These are phyloP conservation scores for Citrus sp. DNA, from an alignment of 345 rosid species.

Conservation along the genomic window DNA sequence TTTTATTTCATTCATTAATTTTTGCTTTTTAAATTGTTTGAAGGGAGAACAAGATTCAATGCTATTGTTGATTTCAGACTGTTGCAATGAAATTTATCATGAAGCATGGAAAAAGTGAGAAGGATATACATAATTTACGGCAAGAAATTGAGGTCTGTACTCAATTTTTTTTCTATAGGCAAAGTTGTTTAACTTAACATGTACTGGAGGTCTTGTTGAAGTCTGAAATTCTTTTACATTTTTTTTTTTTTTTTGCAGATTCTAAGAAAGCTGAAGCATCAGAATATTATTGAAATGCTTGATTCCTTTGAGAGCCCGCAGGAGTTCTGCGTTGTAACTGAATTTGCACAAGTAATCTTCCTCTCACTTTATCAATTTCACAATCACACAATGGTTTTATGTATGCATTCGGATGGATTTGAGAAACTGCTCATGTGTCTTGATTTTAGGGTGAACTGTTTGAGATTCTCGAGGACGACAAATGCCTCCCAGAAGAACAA, in stretches of 20 bases:
- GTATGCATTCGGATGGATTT: background rate
- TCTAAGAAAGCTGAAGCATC: conserved; percentile 89
- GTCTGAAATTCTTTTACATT: background rate
- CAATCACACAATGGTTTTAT: background rate
- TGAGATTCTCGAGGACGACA: conserved; percentile 97
- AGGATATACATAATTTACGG: conserved; percentile 80
- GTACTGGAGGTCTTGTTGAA: background rate
- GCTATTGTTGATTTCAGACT: conserved; percentile 43
- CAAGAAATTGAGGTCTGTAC: conserved; percentile 87
- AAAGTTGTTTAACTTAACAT: background rate
- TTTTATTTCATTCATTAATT: background rate
- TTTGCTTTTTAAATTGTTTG: background rate
- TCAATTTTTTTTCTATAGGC: background rate
- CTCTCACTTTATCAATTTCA: background rate
- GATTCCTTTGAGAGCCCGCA: conserved; percentile 93
- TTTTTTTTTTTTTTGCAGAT: conserved; percentile 49
- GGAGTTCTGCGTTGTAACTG: conserved; percentile 97
- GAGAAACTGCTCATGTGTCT: conserved; percentile 6
- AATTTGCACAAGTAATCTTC: conserved; percentile 79
- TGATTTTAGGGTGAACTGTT: conserved; percentile 82
- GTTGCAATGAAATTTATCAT: conserved; percentile 96
- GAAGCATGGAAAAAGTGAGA: conserved; percentile 94
- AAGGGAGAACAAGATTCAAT: background rate
- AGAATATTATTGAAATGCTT: conserved; percentile 90
- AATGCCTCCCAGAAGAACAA: conserved; percentile 95